phyloP scores from a whole-genome alignment of 345 rosid species.

The Citrus cavaleriei region DNA sequence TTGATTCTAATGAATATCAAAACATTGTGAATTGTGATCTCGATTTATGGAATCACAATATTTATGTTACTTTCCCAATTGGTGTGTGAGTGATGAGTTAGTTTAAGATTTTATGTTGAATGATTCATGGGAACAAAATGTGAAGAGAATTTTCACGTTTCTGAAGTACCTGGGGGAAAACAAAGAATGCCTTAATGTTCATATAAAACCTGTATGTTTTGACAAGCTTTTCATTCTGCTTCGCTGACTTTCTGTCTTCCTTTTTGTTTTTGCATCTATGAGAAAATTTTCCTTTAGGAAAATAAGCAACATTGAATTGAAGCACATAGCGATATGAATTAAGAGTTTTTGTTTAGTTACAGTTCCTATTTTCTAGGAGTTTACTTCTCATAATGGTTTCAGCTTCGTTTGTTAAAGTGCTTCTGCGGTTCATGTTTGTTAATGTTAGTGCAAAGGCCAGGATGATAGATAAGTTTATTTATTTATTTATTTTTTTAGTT shows the following conservation, averaged over 20 bases:
- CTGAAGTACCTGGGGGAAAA: neutral
- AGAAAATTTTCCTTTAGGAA: neutral
- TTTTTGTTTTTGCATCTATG: neutral
- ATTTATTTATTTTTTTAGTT: no score
- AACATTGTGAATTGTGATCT: neutral
- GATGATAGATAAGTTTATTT: no score
- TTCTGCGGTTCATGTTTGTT: neutral
- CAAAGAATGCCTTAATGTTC: neutral
- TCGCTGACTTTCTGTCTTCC: neutral
- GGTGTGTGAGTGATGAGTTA: neutral
- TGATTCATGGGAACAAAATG: constrained; percentile 1
- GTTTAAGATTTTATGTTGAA: neutral
- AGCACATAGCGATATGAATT: neutral
- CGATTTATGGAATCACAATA: neutral
- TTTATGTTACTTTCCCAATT: neutral
- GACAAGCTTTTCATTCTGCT: neutral
- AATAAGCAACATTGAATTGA: neutral
- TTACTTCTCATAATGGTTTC: neutral
- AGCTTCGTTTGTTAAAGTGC: neutral
- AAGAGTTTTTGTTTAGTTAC: neutral
- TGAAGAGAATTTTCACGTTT: neutral
- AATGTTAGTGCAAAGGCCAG: neutral
- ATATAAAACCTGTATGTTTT: neutral
- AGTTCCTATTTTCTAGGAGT: neutral
- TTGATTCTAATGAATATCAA: neutral